These are phyloP conservation scores for Plicaturopsis crispa DNA, from an alignment of 768 basidiomycete genomes.

Conservation along the genomic window DNA sequence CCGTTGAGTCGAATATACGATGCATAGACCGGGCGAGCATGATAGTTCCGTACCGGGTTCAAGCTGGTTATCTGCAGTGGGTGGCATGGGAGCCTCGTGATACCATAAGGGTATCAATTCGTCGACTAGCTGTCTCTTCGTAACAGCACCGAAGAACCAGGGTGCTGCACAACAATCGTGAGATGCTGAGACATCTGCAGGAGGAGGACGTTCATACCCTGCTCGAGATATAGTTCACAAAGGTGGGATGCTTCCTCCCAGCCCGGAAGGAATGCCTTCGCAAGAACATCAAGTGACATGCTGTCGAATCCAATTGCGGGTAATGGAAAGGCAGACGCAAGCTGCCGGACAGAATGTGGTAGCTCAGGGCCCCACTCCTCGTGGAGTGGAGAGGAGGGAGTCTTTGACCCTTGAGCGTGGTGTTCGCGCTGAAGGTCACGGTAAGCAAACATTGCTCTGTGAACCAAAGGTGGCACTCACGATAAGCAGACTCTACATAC, in stretches of 20 bases:
- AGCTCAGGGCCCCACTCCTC: conserved; percentile 9
- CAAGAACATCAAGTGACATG: conserved; percentile 37
- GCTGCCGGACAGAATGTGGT: conserved; percentile 14
- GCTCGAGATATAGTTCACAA: neutral
- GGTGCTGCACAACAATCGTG: too few species aligned
- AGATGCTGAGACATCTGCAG: too few species aligned
- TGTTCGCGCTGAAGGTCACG: too few species aligned
- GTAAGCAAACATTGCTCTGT: too few species aligned
- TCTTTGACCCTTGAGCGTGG: too few species aligned
- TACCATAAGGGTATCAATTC: conserved; percentile 65
- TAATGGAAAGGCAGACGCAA: conserved; percentile 43
- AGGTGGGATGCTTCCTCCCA: neutral
- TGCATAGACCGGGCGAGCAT: conserved; percentile 17
- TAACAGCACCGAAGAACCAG: conserved; percentile 75
- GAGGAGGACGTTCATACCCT: too few species aligned
- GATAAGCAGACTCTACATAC: conserved; percentile 43
- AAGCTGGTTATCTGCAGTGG: conserved; percentile 3
- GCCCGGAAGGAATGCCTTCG: conserved; percentile 46
- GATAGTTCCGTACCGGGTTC: neutral
- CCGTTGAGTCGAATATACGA: neutral
- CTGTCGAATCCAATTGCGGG: conserved; percentile 25
- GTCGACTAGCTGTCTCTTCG: conserved; percentile 52
- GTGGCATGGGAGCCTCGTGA: conserved; percentile 32
- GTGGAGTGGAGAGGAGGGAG: too few species aligned
- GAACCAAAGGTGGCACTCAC: too few species aligned